Conservation (phyloP, 2,329 filamentous ascomycete genomes). For the Teratosphaeria epicoccoides region DNA sequence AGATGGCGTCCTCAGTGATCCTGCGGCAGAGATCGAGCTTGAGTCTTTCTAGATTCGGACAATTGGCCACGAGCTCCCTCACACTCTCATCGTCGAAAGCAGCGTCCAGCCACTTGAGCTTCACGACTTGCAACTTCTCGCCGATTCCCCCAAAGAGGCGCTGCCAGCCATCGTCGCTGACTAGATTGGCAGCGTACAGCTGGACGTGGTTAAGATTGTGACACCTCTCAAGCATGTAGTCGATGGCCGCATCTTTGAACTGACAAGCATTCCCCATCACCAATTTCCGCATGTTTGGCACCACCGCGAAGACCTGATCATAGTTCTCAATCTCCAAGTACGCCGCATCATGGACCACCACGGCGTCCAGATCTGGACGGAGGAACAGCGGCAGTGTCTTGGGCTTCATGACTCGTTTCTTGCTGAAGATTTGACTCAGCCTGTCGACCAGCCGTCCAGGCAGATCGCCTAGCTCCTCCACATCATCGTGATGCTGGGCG, state of each 20-base stretch:
- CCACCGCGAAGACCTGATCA: slow-evolving; percentile 66
- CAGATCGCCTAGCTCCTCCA: slow-evolving; percentile 55
- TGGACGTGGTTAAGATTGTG: slow-evolving; percentile 61
- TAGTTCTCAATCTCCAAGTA: slow-evolving; percentile 67
- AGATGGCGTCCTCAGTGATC: slow-evolving; percentile 55
- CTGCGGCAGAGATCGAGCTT: slow-evolving; percentile 76
- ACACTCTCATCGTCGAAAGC: slow-evolving; percentile 67
- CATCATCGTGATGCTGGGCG: slow-evolving; percentile 51
- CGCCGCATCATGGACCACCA: slow-evolving; percentile 52
- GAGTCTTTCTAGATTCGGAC: slow-evolving; percentile 59
- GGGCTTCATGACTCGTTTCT: slow-evolving; percentile 48
- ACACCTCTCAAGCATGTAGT: slow-evolving; percentile 66
- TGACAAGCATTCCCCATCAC: slow-evolving; percentile 80
- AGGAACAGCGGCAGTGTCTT: slow-evolving; percentile 41
- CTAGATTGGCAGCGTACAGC: slow-evolving; percentile 72
- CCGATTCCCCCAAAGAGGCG: slow-evolving; percentile 59
- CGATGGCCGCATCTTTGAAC: slow-evolving; percentile 74
- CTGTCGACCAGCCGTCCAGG: slow-evolving; percentile 46
- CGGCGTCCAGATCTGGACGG: slow-evolving; percentile 42
- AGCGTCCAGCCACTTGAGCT: slow-evolving; percentile 74
- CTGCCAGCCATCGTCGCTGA: slow-evolving; percentile 67
- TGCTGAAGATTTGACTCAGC: slow-evolving; percentile 54
- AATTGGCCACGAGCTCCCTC: slow-evolving; percentile 49
- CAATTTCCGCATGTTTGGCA: slow-evolving; percentile 57
- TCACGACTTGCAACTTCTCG: slow-evolving; percentile 52